These are phyloP conservation scores for Auricularia heimuer DNA, from an alignment of 768 basidiomycete genomes.

Conservation along the genomic window DNA sequence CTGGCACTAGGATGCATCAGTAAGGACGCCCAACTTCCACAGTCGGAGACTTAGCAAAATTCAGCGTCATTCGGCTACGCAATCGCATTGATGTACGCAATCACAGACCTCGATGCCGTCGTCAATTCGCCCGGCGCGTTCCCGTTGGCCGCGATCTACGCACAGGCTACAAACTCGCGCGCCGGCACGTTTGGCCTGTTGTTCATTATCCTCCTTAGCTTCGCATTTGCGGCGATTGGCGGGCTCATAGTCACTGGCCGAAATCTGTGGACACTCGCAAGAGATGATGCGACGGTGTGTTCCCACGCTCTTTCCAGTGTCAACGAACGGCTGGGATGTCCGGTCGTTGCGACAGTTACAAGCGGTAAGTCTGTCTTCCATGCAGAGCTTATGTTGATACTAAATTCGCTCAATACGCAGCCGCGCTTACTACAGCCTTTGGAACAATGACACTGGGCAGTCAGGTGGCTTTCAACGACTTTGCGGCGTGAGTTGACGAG, in stretches of 20 bases:
- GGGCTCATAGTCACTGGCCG: not conserved
- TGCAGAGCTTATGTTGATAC: not conserved
- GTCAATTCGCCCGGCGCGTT: not conserved
- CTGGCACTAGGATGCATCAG: not conserved
- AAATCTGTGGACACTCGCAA: not conserved
- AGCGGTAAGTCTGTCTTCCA: not conserved
- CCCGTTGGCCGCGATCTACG: not conserved
- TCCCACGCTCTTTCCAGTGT: not conserved
- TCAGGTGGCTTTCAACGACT: not conserved
- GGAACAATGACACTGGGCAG: not conserved
- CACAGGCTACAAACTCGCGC: not conserved
- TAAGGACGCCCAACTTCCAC: not conserved
- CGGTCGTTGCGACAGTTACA: not conserved
- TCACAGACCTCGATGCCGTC: conserved; percentile 1
- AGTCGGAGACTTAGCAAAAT: not conserved
- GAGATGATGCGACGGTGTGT: not conserved
- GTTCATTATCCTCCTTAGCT: not conserved
- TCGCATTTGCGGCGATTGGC: not conserved
- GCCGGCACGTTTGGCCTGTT: not conserved
- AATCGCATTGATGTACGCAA: not conserved
- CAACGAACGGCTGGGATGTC: not conserved
- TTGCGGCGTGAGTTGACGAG: not conserved
- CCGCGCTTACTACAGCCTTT: not conserved
- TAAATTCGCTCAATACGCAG: not conserved
- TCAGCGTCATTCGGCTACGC: not conserved